A percentile compares a stretch with the other conserved stretches of the same genome.
phyloP scores from a whole-genome alignment of 2,329 filamentous ascomycete species.

The Ophiognomonia clavigignenti-juglandacearum region DNA sequence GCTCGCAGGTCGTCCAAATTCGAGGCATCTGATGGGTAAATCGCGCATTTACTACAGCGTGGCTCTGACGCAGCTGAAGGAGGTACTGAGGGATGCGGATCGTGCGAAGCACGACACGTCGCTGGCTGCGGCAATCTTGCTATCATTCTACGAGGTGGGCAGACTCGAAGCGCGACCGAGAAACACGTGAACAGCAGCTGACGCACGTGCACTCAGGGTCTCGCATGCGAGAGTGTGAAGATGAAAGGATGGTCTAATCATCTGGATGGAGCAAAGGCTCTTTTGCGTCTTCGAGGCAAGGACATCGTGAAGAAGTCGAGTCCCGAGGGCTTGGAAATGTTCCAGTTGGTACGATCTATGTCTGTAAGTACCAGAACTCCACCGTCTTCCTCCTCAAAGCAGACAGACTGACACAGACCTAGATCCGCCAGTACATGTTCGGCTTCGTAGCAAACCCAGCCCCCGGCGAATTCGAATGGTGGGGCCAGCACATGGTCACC shows the following conservation, averaged over 20 bases:
- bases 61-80: slow-evolving; percentile 19
- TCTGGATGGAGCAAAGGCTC: slow-evolving; percentile 20
- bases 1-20: slow-evolving; percentile 20
- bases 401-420: not conserved
- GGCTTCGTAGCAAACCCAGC: slow-evolving; percentile 17
- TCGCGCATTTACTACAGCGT: slow-evolving; percentile 21
- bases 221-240: slow-evolving; percentile 18
- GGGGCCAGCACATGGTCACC: slow-evolving; percentile 19
- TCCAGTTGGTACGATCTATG: slow-evolving; percentile 21
- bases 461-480: slow-evolving; percentile 20
- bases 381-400: not conserved
- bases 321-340: slow-evolving; percentile 20
- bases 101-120: slow-evolving; percentile 18
- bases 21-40: slow-evolving; percentile 16
- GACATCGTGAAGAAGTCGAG: slow-evolving; percentile 14
- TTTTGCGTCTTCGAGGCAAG: slow-evolving; percentile 18
- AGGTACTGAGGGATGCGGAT: slow-evolving; percentile 17
- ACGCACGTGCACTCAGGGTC: not conserved
- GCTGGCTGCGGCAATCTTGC: slow-evolving; percentile 19
- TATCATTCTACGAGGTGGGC: slow-evolving; percentile 22
- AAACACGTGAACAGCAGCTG: not conserved
- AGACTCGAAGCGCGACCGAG: no score
- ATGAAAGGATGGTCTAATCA: slow-evolving; percentile 19
- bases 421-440: slow-evolving; percentile 23
- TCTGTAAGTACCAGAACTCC: slow-evolving; percentile 14